Conservation (phyloP, 768 basidiomycete genomes). For the Lentinula detonsa region DNA sequence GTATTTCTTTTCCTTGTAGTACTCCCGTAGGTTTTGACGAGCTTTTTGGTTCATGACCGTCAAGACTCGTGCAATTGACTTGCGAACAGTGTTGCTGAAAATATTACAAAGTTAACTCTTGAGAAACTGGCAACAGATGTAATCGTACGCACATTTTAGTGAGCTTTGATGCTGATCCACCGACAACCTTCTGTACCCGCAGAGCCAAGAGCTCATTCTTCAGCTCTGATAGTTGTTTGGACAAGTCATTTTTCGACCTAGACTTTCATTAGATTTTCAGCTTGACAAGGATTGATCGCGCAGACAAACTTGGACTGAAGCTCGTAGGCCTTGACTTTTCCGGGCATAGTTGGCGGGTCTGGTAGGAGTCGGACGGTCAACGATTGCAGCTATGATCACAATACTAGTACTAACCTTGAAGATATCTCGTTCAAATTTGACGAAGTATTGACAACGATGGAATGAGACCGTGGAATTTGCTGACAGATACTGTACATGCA, state of each 20-base stretch:
- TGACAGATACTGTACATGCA: not conserved
- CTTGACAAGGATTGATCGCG: not conserved
- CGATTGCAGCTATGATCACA: not conserved
- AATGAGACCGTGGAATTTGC: not conserved
- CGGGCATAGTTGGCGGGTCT: conserved; percentile 60
- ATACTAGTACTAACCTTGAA: conserved; percentile 4
- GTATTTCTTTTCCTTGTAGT: conserved; percentile 97
- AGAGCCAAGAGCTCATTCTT: conserved; percentile 91
- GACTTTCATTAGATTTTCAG: conserved; percentile 10
- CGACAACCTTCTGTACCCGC: conserved; percentile 97
- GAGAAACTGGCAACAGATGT: not conserved
- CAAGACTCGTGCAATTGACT: conserved; percentile 96
- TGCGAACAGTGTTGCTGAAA: conserved; percentile 89
- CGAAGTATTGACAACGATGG: not conserved
- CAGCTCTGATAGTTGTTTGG: conserved; percentile 89
- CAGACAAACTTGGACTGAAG: conserved; percentile 84
- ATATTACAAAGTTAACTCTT: not conserved
- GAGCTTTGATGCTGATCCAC: conserved; percentile 91
- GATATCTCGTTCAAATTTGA: conserved; percentile 2
- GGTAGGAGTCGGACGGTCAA: not conserved
- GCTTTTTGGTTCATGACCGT: conserved; percentile 99
- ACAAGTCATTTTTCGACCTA: conserved; percentile 96
- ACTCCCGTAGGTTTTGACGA: conserved; percentile 93
- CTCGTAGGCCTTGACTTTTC: conserved; percentile 94
- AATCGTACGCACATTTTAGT: conserved; percentile 82